A percentile compares a stretch with the other conserved stretches of the same genome.
phyloP scores from a whole-genome alignment of 2,329 filamentous ascomycete genomes.

The Penicillium olsonii region DNA sequence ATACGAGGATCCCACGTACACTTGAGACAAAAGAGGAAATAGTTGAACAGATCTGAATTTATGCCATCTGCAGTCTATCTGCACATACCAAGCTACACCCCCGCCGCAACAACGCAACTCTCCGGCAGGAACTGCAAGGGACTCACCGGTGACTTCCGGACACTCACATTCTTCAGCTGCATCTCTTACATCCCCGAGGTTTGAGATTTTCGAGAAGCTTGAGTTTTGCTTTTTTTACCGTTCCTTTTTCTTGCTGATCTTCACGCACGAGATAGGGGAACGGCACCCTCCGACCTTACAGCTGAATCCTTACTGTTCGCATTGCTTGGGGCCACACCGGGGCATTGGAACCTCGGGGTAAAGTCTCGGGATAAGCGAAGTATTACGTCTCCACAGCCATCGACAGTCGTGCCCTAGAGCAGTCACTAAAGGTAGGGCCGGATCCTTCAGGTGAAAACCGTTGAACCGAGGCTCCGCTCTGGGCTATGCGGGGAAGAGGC shows the following conservation, averaged over 20 bases:
- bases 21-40: neutral
- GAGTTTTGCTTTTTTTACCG: neutral
- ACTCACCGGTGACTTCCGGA: conserved; percentile 3
- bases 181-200: conserved; percentile 5
- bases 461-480: conserved; percentile 15
- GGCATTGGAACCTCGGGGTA: neutral
- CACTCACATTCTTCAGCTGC: conserved; percentile 11
- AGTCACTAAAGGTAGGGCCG: neutral
- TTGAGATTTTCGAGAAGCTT: neutral
- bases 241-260: neutral
- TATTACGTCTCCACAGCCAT: neutral
- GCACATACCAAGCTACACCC: conserved; percentile 9
- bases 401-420: conserved; percentile 3
- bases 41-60: neutral
- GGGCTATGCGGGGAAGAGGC: conserved; percentile 8
- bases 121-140: conserved; percentile 5
- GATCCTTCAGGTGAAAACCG: conserved; percentile 8
- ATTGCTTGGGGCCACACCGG: neutral
- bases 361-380: neutral
- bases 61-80: neutral
- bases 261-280: neutral
- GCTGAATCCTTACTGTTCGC: conserved; percentile 1
- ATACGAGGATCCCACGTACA: neutral
- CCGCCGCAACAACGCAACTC: conserved; percentile 8
- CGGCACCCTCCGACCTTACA: conserved; percentile 12